Conservation (phyloP, 805 yeast genomes). For the Wickerhamomyces bisporus region DNA sequence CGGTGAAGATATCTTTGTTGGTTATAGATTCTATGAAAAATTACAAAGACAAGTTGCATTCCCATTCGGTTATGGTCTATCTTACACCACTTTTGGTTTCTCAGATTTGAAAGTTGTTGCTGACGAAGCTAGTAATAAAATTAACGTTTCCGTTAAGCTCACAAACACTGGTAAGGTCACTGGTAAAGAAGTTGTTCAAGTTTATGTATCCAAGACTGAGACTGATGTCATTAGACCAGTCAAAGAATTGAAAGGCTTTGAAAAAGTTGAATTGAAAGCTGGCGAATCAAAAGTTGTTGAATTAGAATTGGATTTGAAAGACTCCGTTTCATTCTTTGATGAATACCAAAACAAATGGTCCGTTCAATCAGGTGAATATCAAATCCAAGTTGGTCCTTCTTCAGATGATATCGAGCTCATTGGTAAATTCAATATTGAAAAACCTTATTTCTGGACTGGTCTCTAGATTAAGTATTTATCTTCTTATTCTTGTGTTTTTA, state of each 20-base stretch:
- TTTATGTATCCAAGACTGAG: constrained; percentile 37
- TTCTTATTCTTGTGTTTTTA: too few relatives aligned
- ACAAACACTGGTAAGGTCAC: constrained; percentile 41
- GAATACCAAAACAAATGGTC: constrained; percentile 45
- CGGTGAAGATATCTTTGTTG: constrained; percentile 64
- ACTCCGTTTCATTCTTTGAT: constrained; percentile 50
- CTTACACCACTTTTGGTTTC: constrained; percentile 48
- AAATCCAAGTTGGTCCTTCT: constrained; percentile 38
- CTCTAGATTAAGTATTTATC: background rate
- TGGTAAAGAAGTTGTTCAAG: constrained; percentile 54
- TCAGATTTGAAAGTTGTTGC: constrained; percentile 30
- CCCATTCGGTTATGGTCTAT: constrained; percentile 61
- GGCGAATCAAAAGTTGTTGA: constrained; percentile 37
- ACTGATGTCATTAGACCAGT: constrained; percentile 41
- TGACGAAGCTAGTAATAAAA: constrained; percentile 22
- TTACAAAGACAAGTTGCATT: constrained; percentile 41
- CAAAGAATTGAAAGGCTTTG: constrained; percentile 57
- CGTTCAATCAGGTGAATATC: constrained; percentile 45
- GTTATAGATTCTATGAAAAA: constrained; percentile 58
- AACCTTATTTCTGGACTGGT: constrained; percentile 1
- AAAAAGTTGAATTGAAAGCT: constrained; percentile 40
- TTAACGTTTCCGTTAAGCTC: constrained; percentile 33
- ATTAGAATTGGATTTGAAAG: constrained; percentile 38
- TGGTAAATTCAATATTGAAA: constrained; percentile 1
- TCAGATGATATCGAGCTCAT: constrained; percentile 16